Conservation (phyloP, 768 basidiomycete genomes). For the Phanerodontia chrysosporium region DNA sequence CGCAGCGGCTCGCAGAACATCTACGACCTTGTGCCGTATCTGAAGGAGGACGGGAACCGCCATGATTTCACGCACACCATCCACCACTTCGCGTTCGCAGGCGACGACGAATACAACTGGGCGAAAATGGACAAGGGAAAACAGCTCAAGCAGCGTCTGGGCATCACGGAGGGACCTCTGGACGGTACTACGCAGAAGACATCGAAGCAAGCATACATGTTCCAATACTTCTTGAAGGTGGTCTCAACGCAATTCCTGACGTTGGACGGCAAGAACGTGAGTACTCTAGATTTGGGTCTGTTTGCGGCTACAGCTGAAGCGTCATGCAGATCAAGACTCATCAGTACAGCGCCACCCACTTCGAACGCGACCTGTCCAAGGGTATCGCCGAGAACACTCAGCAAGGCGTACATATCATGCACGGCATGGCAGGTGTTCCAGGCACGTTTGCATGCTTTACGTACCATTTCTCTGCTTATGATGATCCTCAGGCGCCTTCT, state of each 20-base stretch:
- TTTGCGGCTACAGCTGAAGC: not conserved
- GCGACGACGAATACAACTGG: slow-evolving; percentile 77
- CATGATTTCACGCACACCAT: slow-evolving; percentile 94
- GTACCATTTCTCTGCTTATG: not conserved
- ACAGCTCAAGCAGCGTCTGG: slow-evolving; percentile 67
- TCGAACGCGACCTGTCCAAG: slow-evolving; percentile 83
- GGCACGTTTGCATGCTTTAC: slow-evolving; percentile 22
- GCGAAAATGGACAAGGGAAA: slow-evolving; percentile 57
- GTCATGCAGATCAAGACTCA: slow-evolving; percentile 71
- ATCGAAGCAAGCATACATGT: slow-evolving; percentile 83
- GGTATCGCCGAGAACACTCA: slow-evolving; percentile 55
- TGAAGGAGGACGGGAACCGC: slow-evolving; percentile 79
- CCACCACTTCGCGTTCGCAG: slow-evolving; percentile 75
- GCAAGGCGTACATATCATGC: slow-evolving; percentile 67
- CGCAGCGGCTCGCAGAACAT: slow-evolving; percentile 75
- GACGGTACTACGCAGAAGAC: slow-evolving; percentile 71
- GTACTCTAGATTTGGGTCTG: slow-evolving; percentile 19
- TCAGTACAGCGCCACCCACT: slow-evolving; percentile 94
- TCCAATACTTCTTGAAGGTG: slow-evolving; percentile 98
- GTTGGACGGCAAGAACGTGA: slow-evolving; percentile 65
- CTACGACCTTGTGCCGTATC: slow-evolving; percentile 91
- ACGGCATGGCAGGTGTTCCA: slow-evolving; percentile 73
- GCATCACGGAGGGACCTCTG: slow-evolving; percentile 72
- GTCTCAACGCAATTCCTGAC: slow-evolving; percentile 92
- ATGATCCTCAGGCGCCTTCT: slow-evolving; percentile 57